Evolutionary conservation across 768 basidiomycete species (phyloP), one percentile per base, ranked within the genome.

Genomic region (Kwoniella heveanensis): DNA sequence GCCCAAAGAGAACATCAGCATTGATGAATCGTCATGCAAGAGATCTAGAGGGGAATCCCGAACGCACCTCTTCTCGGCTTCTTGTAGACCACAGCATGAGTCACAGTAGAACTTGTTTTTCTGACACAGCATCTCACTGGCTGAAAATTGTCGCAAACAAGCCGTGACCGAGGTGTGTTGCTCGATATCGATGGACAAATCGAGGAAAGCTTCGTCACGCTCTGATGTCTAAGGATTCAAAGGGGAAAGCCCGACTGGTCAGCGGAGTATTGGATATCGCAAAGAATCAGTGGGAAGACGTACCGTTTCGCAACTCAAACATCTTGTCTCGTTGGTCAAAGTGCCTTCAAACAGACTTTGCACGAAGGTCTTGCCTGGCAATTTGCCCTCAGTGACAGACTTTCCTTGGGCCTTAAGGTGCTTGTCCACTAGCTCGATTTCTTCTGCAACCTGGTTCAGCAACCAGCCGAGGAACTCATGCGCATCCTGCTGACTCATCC

Each of bases 61-160:
- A n/a, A n/a, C n/a, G n/a, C 72, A 90, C 94, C 95, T 85, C 83
- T 95, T 95, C 83, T 98, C 96, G 1, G 96, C 96, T 80, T 99
- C 96, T 74, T 97, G 95, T 26, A 98, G 81, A 61, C 92, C 93
- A 74, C 95, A 94, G 79, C 96, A 99, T 19, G 88, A 87, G 79
- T 99, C 96, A 77, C 96, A 99, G 79, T 91, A 96, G 78, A 97
- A 99, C 82, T 98, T 98, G 84, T 99, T 97, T 80, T 86, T 90
- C 80, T 95, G 92, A 72, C 92, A 94, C 21, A 99, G 86, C 94
- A 97, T 99, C 81, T 99, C 96, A 75, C 90, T 91, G 44, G 93
- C 94, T 75, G 92, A 95, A 79, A 99, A 99, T 77, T 94, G 92
- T 50, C 92, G 86, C 36, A 99, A 85, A 78, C 96, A 99, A 7